These are phyloP conservation scores for Globisporangium paddicum DNA, from an alignment of 352 stramenopile genomes.

Conservation along the genomic window DNA sequence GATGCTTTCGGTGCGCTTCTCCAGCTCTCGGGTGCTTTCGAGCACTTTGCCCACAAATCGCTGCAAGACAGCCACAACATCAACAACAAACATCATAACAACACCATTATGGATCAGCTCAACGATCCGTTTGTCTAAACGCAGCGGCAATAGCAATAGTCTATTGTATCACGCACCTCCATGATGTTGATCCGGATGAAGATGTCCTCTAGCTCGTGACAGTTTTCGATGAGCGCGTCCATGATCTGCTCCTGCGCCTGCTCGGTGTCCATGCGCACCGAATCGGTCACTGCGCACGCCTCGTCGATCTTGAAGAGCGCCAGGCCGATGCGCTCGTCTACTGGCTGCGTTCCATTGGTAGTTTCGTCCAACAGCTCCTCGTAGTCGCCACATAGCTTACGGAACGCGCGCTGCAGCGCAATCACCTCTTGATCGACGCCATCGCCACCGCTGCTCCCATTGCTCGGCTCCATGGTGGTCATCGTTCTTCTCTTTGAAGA, in stretches of 20 bases:
- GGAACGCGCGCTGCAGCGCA: slow-evolving; percentile 48
- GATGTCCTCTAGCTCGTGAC: slow-evolving; percentile 72
- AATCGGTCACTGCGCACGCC: slow-evolving; percentile 42
- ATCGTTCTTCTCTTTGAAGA: not conserved
- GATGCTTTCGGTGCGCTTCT: slow-evolving; percentile 56
- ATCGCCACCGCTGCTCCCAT: not conserved
- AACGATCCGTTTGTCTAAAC: not conserved
- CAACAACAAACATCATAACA: not conserved
- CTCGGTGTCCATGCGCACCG: slow-evolving; percentile 44
- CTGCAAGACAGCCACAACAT: slow-evolving; percentile 27
- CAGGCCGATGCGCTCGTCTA: slow-evolving; percentile 69
- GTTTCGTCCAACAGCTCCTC: slow-evolving; percentile 68
- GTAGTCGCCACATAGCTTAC: slow-evolving; percentile 53
- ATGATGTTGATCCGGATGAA: slow-evolving; percentile 74
- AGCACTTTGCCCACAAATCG: slow-evolving; percentile 54
- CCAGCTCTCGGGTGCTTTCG: slow-evolving; percentile 53
- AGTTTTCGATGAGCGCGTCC: slow-evolving; percentile 55
- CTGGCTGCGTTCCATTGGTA: slow-evolving; percentile 40
- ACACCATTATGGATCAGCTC: not conserved
- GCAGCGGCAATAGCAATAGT: not conserved
- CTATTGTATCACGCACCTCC: slow-evolving; percentile 29
- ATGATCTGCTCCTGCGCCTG: slow-evolving; percentile 47
- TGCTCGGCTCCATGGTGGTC: not conserved
- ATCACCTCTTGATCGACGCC: not conserved
- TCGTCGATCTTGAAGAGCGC: slow-evolving; percentile 84